Base-by-base conservation (phyloP, 1,284 basidiomycete genomes). In the Gomphus bonarii region DNA sequence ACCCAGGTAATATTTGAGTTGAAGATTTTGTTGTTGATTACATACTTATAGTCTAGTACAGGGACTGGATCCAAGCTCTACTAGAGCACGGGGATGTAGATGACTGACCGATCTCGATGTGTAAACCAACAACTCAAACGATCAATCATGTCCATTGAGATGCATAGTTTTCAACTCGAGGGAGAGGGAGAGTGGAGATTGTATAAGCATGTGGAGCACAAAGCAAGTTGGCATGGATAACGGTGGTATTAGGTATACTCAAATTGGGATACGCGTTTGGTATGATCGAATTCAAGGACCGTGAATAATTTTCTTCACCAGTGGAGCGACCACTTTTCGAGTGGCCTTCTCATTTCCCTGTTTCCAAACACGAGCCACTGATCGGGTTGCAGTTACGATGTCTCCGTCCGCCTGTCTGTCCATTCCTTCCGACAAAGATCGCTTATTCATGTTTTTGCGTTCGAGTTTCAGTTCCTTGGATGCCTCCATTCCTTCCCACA, bases 321-420 rank as follows among this genome's bases (percentile, higher is more conserved):
- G 65, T 4, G 94, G 93, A 22, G 91, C 91, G 4, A 85, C 82
- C 60, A 77, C 78, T 67, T 97, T 95, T 63, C 93, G 75, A 31
- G 87, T 92, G 33, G 82, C 85, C 47, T 79, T 70, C 18, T 75
- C 72, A 65, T 94, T 90, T 31, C 77, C 78, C 72, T 95, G 93
- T 63, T 83, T 78, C 75, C 91, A 95, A 0, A 84, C 78, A 56
- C 70, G 69, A 7, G 71, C 74, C 46, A 64, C 64, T 22, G 66
- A 65, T 16, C 53, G 61, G 7, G 63, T 65, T 18, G 58, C 44
- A 50, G 62, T 49, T 56, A 60, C 25, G 44, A 50, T 55, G 40
- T 36, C 50, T 63, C 65, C 38, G 57, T 3, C 44, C 35, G 25
- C 42, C 46, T 57, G 68, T 30, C 64, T 68, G 22, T 64, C 66